A percentile compares a stretch with the other conserved stretches of the same genome.
Conservation (phyloP, 495 filamentous ascomycete genomes). For the Penicillium manginii region DNA sequence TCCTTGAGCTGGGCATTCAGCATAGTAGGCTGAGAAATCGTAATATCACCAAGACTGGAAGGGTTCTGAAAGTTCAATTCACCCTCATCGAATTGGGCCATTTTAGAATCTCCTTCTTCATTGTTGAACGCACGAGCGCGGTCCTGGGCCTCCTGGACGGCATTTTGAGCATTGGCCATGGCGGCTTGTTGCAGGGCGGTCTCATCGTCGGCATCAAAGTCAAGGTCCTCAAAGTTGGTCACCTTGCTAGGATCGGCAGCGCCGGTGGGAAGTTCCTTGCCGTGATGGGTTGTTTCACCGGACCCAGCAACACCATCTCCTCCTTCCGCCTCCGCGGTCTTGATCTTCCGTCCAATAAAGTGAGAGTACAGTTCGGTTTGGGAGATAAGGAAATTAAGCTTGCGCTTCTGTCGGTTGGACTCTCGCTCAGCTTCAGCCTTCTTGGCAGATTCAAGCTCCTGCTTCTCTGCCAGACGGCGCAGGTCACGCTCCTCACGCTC, state of each 20-base stretch:
- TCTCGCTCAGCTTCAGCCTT: slow-evolving; percentile 96
- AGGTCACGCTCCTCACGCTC: slow-evolving; percentile 96
- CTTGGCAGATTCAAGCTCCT: slow-evolving; percentile 95
- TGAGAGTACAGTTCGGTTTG: slow-evolving; percentile 99
- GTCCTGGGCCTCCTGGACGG: slow-evolving; percentile 91
- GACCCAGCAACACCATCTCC: slow-evolving; percentile 71
- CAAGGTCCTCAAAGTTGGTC: slow-evolving; percentile 89
- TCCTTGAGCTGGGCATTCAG: slow-evolving; percentile 94
- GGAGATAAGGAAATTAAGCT: slow-evolving; percentile 99
- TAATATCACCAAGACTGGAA: slow-evolving; percentile 87
- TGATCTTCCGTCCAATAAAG: slow-evolving; percentile 99
- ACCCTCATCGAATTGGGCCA: slow-evolving; percentile 66
- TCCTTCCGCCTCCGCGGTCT: slow-evolving; percentile 90
- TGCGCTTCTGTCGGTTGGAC: slow-evolving; percentile 94
- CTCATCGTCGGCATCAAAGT: slow-evolving; percentile 96
- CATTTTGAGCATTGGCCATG: slow-evolving; percentile 94
- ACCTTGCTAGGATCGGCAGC: slow-evolving; percentile 69
- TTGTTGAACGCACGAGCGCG: slow-evolving; percentile 91
- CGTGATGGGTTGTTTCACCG: slow-evolving; percentile 46
- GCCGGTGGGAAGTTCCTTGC: slow-evolving; percentile 58
- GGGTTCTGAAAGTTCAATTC: slow-evolving; percentile 99
- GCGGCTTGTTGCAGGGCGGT: slow-evolving; percentile 78
- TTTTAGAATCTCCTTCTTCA: slow-evolving; percentile 52
- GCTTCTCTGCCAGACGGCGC: slow-evolving; percentile 89
- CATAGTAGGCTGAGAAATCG: slow-evolving; percentile 93